Evolutionary conservation across 495 filamentous ascomycete species (phyloP), one percentile per base, ranked within the genome.

Genomic region (Podospora didyma): DNA sequence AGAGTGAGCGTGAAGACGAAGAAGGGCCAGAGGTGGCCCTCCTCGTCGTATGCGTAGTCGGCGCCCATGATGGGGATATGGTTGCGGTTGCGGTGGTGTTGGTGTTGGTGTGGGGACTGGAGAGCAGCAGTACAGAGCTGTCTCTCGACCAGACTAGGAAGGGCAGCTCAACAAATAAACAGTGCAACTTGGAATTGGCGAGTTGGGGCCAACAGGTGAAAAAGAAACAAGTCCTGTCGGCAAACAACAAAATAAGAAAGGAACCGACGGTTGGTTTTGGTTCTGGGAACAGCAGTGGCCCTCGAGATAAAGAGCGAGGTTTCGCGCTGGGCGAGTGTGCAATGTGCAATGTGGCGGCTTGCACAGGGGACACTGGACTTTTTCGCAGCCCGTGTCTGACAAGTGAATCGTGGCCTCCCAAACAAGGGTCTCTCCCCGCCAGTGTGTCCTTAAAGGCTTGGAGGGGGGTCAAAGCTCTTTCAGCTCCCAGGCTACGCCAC

Each of bases 21-120:
- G 81, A 92, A 97, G 64, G 94, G 94, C 81, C 96, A 98, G 79
- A 96, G 96, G 85, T 96, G 88, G 45, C 92, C 93, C 86, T 97
- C 61, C 67, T 96, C 90, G 82, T 98, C 94, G 75, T 98, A 98
- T 63, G 87, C 93, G 79, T 98, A 98, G 72, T 97, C 94, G 62
- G 90, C 90, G 67, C 90, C 92, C 90, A 95, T 96, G 65, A 68
- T 83, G 84, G 49, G 6, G 24, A 14, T 11, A 23, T 10, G 47
- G 16, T 5, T 14, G 12, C 49, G 49, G 20, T 41, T 41, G 35
- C 17, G 19, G 26, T 31, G 26, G 26, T 31, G 26, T 3, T 22
- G 45, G 20, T 21, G 16, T 47, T 21, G 16, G 65, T 53, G 47
- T 5, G 39, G 39, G 34, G 0, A 37, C 34, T 37, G 34, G 34